Conservation (phyloP, 768 basidiomycete genomes). For the Sarcomyxa edulis region DNA sequence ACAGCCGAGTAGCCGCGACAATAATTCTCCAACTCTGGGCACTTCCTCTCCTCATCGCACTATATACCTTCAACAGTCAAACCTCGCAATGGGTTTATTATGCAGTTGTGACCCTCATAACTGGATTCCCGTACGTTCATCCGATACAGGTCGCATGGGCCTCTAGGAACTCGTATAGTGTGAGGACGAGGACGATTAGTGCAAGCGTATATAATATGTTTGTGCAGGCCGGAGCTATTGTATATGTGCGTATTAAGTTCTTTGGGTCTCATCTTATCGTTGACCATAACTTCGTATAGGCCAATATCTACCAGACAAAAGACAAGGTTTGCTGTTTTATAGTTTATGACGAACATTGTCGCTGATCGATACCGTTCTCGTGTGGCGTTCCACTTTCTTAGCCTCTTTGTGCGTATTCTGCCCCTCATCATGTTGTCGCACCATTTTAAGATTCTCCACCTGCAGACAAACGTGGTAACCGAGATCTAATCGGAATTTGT, state of each 20-base stretch:
- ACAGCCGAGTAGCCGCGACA: slow-evolving; percentile 50
- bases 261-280: neutral
- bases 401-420: slow-evolving; percentile 6
- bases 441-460: neutral
- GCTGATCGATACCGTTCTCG: too few relatives aligned
- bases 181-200: slow-evolving; percentile 44
- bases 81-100: slow-evolving; percentile 56
- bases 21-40: slow-evolving; percentile 58
- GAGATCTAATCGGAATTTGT: slow-evolving; percentile 47
- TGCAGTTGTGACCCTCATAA: slow-evolving; percentile 46
- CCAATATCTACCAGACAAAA: slow-evolving; percentile 50
- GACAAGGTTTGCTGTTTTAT: slow-evolving; percentile 30
- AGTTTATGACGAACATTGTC: neutral
- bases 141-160: slow-evolving; percentile 53
- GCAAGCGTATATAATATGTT: slow-evolving; percentile 59
- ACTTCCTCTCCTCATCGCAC: slow-evolving; percentile 51
- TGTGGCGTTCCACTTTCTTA: slow-evolving; percentile 2
- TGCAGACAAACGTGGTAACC: slow-evolving; percentile 56
- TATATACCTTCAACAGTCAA: slow-evolving; percentile 41
- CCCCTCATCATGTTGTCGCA: slow-evolving; percentile 26
- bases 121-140: slow-evolving; percentile 50
- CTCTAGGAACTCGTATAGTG: slow-evolving; percentile 56
- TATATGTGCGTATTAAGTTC: slow-evolving; percentile 29
- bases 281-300: slow-evolving; percentile 19
- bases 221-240: slow-evolving; percentile 51